A percentile compares a stretch with the other conserved stretches of the same genome.
Conservation (phyloP, 495 filamentous ascomycete genomes). For the Aspergillus ellipticus region DNA sequence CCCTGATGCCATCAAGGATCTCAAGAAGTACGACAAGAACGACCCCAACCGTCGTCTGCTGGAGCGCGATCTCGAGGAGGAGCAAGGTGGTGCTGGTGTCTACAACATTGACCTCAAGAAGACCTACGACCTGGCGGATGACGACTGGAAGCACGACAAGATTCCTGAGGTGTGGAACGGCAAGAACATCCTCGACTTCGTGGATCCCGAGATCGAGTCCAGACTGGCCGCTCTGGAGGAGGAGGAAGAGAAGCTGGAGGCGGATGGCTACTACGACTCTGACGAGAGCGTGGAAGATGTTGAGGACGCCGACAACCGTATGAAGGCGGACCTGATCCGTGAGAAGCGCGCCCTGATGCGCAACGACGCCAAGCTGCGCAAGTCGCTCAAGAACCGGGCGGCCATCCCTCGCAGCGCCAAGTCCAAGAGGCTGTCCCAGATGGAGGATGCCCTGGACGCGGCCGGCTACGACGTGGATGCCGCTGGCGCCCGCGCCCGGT, state of each 20-base stretch:
- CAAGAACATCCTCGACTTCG: slow-evolving; percentile 93
- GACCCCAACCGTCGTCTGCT: slow-evolving; percentile 77
- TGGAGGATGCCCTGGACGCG: slow-evolving; percentile 77
- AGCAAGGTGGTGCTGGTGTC: slow-evolving; percentile 91
- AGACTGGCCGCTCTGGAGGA: slow-evolving; percentile 89
- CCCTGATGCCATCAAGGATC: slow-evolving; percentile 73
- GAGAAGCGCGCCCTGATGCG: slow-evolving; percentile 85
- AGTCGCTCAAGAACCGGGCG: slow-evolving; percentile 93
- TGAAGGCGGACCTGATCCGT: slow-evolving; percentile 91
- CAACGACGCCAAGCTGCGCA: slow-evolving; percentile 88
- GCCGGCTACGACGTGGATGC: slow-evolving; percentile 79
- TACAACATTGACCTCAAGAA: slow-evolving; percentile 88
- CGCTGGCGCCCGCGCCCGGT: slow-evolving; percentile 67
- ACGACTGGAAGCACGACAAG: slow-evolving; percentile 93
- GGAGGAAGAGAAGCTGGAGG: slow-evolving; percentile 87
- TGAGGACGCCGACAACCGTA: slow-evolving; percentile 77
- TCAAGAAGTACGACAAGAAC: slow-evolving; percentile 83
- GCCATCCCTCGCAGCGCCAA: slow-evolving; percentile 75
- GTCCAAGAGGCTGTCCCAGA: slow-evolving; percentile 72
- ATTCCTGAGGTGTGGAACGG: slow-evolving; percentile 90
- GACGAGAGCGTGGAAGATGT: slow-evolving; percentile 69
- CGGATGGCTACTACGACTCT: slow-evolving; percentile 75
- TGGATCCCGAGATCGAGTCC: slow-evolving; percentile 92
- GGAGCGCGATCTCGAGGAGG: slow-evolving; percentile 84
- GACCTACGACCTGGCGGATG: slow-evolving; percentile 77